Conservation (phyloP, 768 basidiomycete species). For the Termitomyces sp. region DNA sequence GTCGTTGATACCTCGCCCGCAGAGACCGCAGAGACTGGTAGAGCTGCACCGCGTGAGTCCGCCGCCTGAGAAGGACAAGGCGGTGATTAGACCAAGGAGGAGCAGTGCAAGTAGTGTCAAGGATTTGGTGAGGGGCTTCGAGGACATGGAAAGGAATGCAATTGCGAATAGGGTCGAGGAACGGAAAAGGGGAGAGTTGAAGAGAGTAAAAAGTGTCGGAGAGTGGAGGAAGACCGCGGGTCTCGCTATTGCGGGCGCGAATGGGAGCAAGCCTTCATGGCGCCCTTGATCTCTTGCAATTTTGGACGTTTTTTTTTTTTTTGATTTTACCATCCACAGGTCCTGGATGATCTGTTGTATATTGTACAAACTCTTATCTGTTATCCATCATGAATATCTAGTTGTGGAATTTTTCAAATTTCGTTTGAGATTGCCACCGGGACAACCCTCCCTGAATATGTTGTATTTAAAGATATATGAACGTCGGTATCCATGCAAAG, state of each 20-base stretch:
- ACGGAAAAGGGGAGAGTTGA: slow-evolving; percentile 21
- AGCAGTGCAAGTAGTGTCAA: slow-evolving; percentile 70
- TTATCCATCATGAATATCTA: background rate
- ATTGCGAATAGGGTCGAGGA: slow-evolving; percentile 23
- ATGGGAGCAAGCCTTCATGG: slow-evolving; percentile 12
- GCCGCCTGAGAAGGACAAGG: slow-evolving; percentile 15
- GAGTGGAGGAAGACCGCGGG: slow-evolving; percentile 24
- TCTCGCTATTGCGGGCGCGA: background rate
- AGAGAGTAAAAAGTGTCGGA: slow-evolving; percentile 30
- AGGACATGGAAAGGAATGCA: slow-evolving; percentile 31
- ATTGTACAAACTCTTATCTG: background rate
- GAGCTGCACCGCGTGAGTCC: slow-evolving; percentile 43
- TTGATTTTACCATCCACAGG: background rate
- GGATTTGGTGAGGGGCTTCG: slow-evolving; percentile 64
- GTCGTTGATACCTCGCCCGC: slow-evolving; percentile 35
- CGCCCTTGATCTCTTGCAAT: slow-evolving; percentile 7
- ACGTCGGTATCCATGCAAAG: too few species aligned
- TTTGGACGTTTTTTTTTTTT: background rate
- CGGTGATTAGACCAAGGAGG: slow-evolving; percentile 36
- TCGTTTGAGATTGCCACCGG: background rate
- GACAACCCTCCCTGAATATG: background rate
- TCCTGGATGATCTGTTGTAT: slow-evolving; percentile 2
- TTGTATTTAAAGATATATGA: too few species aligned
- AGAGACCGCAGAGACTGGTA: slow-evolving; percentile 41
- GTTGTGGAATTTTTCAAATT: background rate